Evolutionary conservation across 371 early-diverging fungal genomes (phyloP).

Genomic region (Rhizopus sp.): DNA sequence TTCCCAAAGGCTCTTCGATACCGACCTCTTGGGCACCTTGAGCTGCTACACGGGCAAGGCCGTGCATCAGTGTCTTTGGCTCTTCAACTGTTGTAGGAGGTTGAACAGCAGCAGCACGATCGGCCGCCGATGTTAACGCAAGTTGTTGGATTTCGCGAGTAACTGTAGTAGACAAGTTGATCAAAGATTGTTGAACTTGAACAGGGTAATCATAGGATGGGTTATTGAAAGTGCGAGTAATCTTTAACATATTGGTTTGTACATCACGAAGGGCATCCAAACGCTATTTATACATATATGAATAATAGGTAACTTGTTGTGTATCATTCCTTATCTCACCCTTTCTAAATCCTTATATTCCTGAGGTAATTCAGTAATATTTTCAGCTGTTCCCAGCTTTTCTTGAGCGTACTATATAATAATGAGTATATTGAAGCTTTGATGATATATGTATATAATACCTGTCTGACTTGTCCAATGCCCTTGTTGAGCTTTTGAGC

Average conservation of each 20-base stretch:
- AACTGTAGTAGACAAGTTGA: slow-evolving; percentile 66
- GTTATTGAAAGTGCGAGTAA: slow-evolving; percentile 71
- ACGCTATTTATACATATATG: slow-evolving; percentile 39
- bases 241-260: slow-evolving; percentile 64
- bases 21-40: slow-evolving; percentile 58
- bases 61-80: slow-evolving; percentile 72
- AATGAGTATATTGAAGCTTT: neutral
- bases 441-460: slow-evolving; percentile 23
- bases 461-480: slow-evolving; percentile 81
- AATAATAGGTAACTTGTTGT: neutral
- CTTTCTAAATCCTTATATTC: slow-evolving; percentile 84
- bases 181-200: slow-evolving; percentile 67
- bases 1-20: slow-evolving; percentile 77
- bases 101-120: slow-evolving; percentile 28
- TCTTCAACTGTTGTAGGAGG: slow-evolving; percentile 10
- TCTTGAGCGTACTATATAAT: slow-evolving; percentile 78
- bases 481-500: slow-evolving; percentile 72
- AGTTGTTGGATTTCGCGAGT: slow-evolving; percentile 63
- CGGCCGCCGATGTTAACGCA: slow-evolving; percentile 56
- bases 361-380: slow-evolving; percentile 86
- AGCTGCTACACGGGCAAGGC: slow-evolving; percentile 69
- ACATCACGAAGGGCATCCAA: slow-evolving; percentile 68
- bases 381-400: slow-evolving; percentile 74
- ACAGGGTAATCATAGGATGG: slow-evolving; percentile 78
- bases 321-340: slow-evolving; percentile 37